Conservation (phyloP, 2,329 filamentous ascomycete species). For the Botryotinia calthae region DNA sequence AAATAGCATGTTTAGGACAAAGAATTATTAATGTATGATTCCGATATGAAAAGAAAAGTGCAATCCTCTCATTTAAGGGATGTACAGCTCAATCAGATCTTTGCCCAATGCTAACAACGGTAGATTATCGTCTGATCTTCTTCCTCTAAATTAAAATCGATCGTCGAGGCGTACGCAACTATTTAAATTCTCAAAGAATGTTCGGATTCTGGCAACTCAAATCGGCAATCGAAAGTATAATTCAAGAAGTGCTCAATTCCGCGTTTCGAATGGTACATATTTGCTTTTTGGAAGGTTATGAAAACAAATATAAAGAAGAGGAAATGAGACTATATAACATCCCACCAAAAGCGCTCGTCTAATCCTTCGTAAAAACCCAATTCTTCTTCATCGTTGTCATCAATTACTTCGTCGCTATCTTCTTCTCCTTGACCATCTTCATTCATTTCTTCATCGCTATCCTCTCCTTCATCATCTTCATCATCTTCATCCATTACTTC, state of each 20-base stretch:
- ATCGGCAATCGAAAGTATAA: neutral
- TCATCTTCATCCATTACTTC: neutral
- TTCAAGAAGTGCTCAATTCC: no score
- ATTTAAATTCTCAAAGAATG: neutral
- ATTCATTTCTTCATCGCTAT: neutral
- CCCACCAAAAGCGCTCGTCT: neutral
- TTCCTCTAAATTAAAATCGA: fast-evolving
- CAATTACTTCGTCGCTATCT: neutral
- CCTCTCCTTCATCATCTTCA: neutral
- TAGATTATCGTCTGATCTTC: neutral
- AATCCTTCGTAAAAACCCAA: neutral
- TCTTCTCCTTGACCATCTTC: neutral
- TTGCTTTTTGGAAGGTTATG: neutral
- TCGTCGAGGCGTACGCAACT: neutral
- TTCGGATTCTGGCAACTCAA: neutral
- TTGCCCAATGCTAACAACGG: neutral
- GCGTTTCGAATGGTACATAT: neutral
- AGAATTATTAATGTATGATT: neutral
- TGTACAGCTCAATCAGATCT: no score
- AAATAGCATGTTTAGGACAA: neutral
- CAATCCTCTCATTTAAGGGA: neutral
- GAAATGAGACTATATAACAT: neutral
- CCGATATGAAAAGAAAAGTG: neutral
- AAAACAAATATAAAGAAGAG: neutral
- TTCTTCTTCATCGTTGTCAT: neutral